phyloP scores from a whole-genome alignment of 306 rosid genomes.

The Carpinus fangiana region DNA sequence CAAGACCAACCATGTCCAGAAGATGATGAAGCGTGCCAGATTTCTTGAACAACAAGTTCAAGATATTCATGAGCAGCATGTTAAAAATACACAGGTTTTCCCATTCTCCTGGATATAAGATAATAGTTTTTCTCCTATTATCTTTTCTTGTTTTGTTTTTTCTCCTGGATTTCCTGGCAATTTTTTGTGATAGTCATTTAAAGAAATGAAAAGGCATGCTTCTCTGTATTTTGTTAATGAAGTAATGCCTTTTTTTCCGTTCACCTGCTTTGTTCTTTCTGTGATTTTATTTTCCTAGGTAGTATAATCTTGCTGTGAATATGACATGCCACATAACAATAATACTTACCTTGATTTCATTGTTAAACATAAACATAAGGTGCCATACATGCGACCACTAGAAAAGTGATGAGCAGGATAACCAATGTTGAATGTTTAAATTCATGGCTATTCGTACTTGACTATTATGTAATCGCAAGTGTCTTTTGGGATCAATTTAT shows the following conservation, averaged over 20 bases:
- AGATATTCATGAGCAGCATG: constrained; percentile 66
- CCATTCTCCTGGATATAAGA: constrained; percentile 19
- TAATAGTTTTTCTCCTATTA: background rate
- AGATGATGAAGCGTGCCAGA: constrained; percentile 40
- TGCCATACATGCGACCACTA: background rate
- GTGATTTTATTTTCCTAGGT: background rate
- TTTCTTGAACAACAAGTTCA: constrained; percentile 63
- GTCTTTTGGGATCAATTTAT: too few species aligned
- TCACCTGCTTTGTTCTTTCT: background rate
- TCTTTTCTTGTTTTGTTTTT: constrained; percentile 8
- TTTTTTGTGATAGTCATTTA: background rate
- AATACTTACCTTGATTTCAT: background rate
- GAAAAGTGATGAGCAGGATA: background rate
- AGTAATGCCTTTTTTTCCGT: background rate
- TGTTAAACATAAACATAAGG: background rate
- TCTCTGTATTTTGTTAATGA: background rate
- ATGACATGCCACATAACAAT: background rate
- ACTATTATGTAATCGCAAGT: too few species aligned
- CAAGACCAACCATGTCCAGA: constrained; percentile 42
- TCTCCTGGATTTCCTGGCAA: background rate
- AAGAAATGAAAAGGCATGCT: background rate
- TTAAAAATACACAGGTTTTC: constrained; percentile 70
- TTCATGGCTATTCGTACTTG: background rate
- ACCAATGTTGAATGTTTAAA: background rate
- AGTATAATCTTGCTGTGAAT: background rate